Percentiles rank a stretch among this genome's conserved stretches.
Conservation (phyloP, 2,329 filamentous ascomycete genomes). For the Fusarium foetens region DNA sequence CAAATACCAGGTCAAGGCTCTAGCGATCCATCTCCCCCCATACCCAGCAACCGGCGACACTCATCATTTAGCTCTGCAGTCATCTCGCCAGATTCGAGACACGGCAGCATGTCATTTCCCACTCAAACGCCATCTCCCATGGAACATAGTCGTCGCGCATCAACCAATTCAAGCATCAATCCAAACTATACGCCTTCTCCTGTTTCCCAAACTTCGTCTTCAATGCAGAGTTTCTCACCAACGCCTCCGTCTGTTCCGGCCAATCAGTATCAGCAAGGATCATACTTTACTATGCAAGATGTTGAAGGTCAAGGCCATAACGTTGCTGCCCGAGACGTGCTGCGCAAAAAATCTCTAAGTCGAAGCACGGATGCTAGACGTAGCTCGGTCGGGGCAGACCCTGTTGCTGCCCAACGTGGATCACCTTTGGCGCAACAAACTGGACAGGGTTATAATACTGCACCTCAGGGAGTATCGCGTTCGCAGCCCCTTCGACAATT, state of each 20-base stretch:
- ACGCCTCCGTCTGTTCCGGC: slow-evolving; percentile 27
- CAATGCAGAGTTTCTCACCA: slow-evolving; percentile 24
- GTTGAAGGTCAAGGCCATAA: slow-evolving; percentile 37
- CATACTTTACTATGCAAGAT: slow-evolving; percentile 36
- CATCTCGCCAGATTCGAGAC: slow-evolving; percentile 44
- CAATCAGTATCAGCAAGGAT: slow-evolving; percentile 29
- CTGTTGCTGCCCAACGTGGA: slow-evolving; percentile 15
- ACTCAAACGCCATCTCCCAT: slow-evolving; percentile 46
- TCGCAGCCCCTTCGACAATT: slow-evolving; percentile 30
- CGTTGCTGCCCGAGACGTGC: slow-evolving; percentile 33
- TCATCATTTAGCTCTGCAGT: slow-evolving; percentile 41
- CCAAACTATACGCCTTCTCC: slow-evolving; percentile 40
- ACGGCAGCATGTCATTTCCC: slow-evolving; percentile 42
- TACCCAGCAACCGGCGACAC: slow-evolving; percentile 34
- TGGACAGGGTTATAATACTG: neutral
- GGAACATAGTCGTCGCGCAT: slow-evolving; percentile 37
- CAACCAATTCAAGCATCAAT: slow-evolving; percentile 31
- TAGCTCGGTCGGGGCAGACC: slow-evolving; percentile 35
- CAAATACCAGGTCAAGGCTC: neutral
- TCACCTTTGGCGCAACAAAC: slow-evolving; percentile 24
- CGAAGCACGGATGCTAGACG: slow-evolving; percentile 37
- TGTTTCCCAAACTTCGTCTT: slow-evolving; percentile 35
- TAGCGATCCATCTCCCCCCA: neutral
- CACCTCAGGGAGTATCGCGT: slow-evolving; percentile 8
- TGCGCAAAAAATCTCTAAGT: slow-evolving; percentile 39